Evolutionary conservation across 78 protist genomes (phyloP).

Genomic region (Ministeria vibrans): DNA sequence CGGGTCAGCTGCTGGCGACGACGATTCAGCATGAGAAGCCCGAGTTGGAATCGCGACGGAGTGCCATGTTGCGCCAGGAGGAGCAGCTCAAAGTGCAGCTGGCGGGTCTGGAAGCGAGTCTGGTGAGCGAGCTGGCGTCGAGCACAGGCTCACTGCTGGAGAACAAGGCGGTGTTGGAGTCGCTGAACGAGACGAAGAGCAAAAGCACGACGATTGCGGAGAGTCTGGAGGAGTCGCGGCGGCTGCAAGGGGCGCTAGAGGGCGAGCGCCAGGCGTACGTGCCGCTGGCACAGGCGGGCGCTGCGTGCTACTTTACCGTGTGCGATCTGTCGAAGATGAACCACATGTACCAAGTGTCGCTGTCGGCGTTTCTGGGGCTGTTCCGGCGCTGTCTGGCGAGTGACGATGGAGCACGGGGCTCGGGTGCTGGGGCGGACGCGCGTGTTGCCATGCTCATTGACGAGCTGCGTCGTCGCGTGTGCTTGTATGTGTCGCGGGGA

Average conservation of each 20-base stretch:
- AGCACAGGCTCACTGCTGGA: slow-evolving; percentile 66
- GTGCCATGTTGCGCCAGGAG: slow-evolving; percentile 53
- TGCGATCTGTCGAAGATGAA: slow-evolving; percentile 39
- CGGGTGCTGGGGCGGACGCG: background rate
- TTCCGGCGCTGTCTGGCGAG: slow-evolving; percentile 8
- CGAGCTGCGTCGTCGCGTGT: slow-evolving; percentile 2
- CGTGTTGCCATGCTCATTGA: background rate
- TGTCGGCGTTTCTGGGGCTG: slow-evolving; percentile 32
- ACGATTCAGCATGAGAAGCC: slow-evolving; percentile 72
- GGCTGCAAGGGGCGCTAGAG: slow-evolving; percentile 47
- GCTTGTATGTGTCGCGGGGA: slow-evolving; percentile 40
- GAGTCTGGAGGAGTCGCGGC: slow-evolving; percentile 36
- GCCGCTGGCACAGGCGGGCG: slow-evolving; percentile 47
- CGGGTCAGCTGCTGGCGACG: slow-evolving; percentile 67
- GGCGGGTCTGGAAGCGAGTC: slow-evolving; percentile 53
- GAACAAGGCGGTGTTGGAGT: slow-evolving; percentile 59
- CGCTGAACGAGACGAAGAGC: slow-evolving; percentile 63
- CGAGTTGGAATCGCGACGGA: slow-evolving; percentile 50
- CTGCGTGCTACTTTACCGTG: slow-evolving; percentile 53
- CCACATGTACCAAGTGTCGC: slow-evolving; percentile 71
- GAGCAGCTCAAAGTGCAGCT: slow-evolving; percentile 59
- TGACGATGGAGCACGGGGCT: background rate
- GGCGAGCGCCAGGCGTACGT: slow-evolving; percentile 65
- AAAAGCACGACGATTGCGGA: slow-evolving; percentile 21
- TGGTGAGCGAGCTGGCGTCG: slow-evolving; percentile 54